Evolutionary conservation across 805 yeast genomes (phyloP).

Genomic region (Suhomyces kilbournensis): DNA sequence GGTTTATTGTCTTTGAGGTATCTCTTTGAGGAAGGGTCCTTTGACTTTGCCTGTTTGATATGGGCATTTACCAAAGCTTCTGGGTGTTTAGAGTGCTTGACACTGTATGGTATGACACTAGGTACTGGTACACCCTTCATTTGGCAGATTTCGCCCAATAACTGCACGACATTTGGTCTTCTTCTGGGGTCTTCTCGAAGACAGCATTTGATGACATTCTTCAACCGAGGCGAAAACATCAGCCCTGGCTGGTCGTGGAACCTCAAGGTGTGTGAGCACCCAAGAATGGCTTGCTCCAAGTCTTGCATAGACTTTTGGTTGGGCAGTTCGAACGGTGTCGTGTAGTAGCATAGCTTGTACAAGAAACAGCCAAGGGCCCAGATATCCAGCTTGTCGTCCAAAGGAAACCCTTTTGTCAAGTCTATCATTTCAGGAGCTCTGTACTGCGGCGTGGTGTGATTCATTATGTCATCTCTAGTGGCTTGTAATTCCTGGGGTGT

Average conservation of each 20-base stretch:
- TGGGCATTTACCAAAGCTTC: background rate
- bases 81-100: conserved; percentile 7
- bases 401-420: conserved; percentile 61
- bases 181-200: conserved; percentile 63
- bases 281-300: conserved; percentile 58
- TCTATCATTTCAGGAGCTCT: conserved; percentile 85
- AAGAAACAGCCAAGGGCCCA: conserved; percentile 84
- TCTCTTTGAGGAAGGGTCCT: background rate
- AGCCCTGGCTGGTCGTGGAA: conserved; percentile 47
- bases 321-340: conserved; percentile 72
- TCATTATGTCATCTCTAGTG: conserved; percentile 66
- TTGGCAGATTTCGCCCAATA: conserved; percentile 62
- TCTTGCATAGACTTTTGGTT: conserved; percentile 35
- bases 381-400: conserved; percentile 78
- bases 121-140: conserved; percentile 52
- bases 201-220: conserved; percentile 59
- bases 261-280: conserved; percentile 47
- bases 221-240: conserved; percentile 57
- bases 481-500: conserved; percentile 56
- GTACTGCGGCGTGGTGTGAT: conserved; percentile 82
- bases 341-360: conserved; percentile 75
- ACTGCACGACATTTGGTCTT: conserved; percentile 72
- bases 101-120: conserved; percentile 40
- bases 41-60: background rate
- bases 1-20: conserved; percentile 2